These are phyloP conservation scores for Talaromyces rugulosus DNA, from an alignment of 2,329 filamentous ascomycete genomes.

Conservation along the genomic window DNA sequence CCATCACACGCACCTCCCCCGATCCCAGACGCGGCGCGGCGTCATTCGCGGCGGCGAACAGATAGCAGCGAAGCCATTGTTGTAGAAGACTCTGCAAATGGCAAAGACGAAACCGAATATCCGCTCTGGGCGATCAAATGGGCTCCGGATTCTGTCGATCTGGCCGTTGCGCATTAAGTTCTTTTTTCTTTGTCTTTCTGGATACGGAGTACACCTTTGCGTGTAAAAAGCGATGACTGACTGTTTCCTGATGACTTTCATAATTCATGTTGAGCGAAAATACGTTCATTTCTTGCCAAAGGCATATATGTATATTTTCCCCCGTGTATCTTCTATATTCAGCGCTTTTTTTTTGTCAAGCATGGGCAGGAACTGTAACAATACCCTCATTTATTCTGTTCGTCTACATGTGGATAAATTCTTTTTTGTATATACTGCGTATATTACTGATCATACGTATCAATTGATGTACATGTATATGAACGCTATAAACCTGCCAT, in stretches of 20 bases:
- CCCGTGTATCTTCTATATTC: background rate
- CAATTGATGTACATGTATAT: too few relatives aligned
- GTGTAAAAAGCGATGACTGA: background rate
- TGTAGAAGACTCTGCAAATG: constrained; percentile 40
- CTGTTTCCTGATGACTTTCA: background rate
- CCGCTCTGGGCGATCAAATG: constrained; percentile 38
- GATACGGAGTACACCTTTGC: background rate
- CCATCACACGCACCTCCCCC: constrained; percentile 29
- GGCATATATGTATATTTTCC: background rate
- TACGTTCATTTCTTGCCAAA: background rate
- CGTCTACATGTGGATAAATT: background rate
- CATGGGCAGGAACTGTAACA: background rate
- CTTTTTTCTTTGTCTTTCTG: constrained; percentile 1
- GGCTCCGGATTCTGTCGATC: constrained; percentile 37
- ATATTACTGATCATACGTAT: background rate
- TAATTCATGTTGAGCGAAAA: background rate
- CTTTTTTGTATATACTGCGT: background rate
- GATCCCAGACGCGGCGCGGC: constrained; percentile 25
- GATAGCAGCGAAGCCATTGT: constrained; percentile 46
- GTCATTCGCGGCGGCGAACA: constrained; percentile 38
- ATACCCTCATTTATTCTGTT: background rate
- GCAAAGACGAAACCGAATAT: constrained; percentile 47
- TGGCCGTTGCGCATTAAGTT: constrained; percentile 34
- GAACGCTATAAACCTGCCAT: too few relatives aligned
- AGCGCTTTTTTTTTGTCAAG: background rate